Conservation (phyloP, 768 basidiomycete genomes). For the Lentinula guzmanii region DNA sequence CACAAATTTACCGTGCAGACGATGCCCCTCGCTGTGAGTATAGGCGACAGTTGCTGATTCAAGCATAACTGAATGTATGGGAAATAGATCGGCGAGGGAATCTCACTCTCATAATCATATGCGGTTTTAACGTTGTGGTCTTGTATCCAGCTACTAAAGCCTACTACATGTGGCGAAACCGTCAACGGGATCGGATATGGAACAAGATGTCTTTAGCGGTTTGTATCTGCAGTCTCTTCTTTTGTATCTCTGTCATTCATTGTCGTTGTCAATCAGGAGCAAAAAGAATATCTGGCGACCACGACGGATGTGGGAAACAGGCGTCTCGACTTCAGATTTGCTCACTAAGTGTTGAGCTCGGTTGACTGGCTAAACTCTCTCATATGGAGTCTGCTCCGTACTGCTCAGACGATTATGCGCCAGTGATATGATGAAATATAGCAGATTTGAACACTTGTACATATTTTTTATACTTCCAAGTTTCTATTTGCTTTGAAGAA, state of each 20-base stretch:
- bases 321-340: constrained; percentile 60
- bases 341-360: constrained; percentile 27
- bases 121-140: constrained; percentile 40
- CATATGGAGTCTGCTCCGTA: no score
- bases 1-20: constrained; percentile 52
- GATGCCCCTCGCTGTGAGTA: constrained; percentile 51
- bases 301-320: constrained; percentile 57
- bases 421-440: no score
- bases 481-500: neutral
- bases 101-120: constrained; percentile 44
- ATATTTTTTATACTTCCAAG: no score
- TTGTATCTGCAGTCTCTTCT: neutral
- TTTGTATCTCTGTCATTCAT: neutral
- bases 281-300: constrained; percentile 46
- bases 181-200: constrained; percentile 48
- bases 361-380: neutral
- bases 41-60: neutral
- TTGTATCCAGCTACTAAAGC: constrained; percentile 49
- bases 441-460: no score
- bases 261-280: constrained; percentile 31
- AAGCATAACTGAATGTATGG: neutral
- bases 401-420: no score
- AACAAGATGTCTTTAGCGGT: constrained; percentile 47
- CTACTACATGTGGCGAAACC: constrained; percentile 57
- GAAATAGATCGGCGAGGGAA: constrained; percentile 52